Conservation (phyloP, 805 yeast species). For the Ogataea pignaliae region DNA sequence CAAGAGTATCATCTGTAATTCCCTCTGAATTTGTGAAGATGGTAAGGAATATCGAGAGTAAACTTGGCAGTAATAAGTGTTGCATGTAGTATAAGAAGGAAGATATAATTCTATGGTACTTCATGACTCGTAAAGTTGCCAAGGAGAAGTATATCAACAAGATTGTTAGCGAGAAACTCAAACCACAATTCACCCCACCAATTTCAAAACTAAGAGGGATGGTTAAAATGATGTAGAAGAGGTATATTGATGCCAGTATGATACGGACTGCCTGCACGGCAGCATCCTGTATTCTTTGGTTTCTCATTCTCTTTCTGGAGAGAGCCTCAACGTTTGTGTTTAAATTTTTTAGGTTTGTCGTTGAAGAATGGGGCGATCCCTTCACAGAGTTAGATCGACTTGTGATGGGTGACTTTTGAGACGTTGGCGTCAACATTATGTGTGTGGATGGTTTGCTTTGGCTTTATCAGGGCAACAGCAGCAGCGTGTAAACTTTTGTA, state of each 20-base stretch:
- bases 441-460: slow-evolving; percentile 3
- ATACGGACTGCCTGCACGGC: slow-evolving; percentile 27
- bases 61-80: slow-evolving; percentile 75
- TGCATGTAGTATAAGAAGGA: slow-evolving; percentile 68
- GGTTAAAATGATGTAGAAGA: slow-evolving; percentile 67
- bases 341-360: slow-evolving; percentile 3
- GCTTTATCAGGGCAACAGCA: too few species aligned
- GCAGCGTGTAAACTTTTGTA: too few species aligned
- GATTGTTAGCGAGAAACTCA: slow-evolving; percentile 74
- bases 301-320: slow-evolving; percentile 2
- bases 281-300: slow-evolving; percentile 11
- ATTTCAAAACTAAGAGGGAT: slow-evolving; percentile 92
- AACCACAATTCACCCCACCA: slow-evolving; percentile 88
- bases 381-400: slow-evolving; percentile 10
- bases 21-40: slow-evolving; percentile 39
- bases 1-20: slow-evolving; percentile 12
- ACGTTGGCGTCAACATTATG: slow-evolving; percentile 5
- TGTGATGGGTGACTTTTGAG: slow-evolving; percentile 1
- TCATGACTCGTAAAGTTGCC: slow-evolving; percentile 64
- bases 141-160: slow-evolving; percentile 64
- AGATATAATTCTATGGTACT: slow-evolving; percentile 40
- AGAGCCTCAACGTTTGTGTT: neutral
- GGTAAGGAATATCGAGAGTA: slow-evolving; percentile 65
- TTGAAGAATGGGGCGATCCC: slow-evolving; percentile 1
- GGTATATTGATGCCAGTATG: slow-evolving; percentile 53